Base-by-base conservation (phyloP, 768 basidiomycete species). In the Lactifluus subvellereus region DNA sequence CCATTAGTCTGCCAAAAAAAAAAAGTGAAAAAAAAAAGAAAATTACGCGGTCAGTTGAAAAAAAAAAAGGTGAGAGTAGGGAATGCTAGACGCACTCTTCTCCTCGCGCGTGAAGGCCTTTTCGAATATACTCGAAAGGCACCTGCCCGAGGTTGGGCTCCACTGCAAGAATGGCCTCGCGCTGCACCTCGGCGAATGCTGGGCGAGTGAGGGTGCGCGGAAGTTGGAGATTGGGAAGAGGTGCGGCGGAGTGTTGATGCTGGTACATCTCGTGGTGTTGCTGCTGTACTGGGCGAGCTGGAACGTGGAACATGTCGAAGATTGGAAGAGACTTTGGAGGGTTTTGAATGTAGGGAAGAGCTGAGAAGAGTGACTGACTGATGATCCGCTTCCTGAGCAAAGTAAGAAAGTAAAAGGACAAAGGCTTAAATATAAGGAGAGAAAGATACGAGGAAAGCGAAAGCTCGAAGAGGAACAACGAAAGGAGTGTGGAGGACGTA, bases 131-230 rank as follows among this genome's bases (percentile, higher is more conserved):
- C 65, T 87, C 84, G 51, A 83, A 72, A 5, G 89, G 87, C 11
- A 81, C 76, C 20, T 78, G 78, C 7, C 62, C 73, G 9, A 87
- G 74, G 10, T 74, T 77, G 27, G 83, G 80, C 38, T 82, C 82
- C 60, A 83, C 74, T n/a, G 85, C 80, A 3, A 72, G 69, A 42
- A 89, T 67, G 43, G 79, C 81, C 45, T 84, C 83, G 51, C 78
- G 75, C 43, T 83, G 78, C 45, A 89, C 80, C 61, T 84, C 82
- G 45, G 76, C 69, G 66, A 81, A 85, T 2, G 78, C 73, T 5
- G 89, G 88, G 11, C 87, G 82, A 37, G 81, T 76, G 54, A 91
- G 84, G 45, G 77, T 83, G 59, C 88, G 82, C n/a, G 88, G 89
- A 27, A 91, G 82, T 68, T 89, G 85, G 11, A 90, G 78, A 67